Evolutionary conservation across 805 yeast species (phyloP), one percentile per base, ranked within the genome.

Genomic region (Soucietia sequanensis): DNA sequence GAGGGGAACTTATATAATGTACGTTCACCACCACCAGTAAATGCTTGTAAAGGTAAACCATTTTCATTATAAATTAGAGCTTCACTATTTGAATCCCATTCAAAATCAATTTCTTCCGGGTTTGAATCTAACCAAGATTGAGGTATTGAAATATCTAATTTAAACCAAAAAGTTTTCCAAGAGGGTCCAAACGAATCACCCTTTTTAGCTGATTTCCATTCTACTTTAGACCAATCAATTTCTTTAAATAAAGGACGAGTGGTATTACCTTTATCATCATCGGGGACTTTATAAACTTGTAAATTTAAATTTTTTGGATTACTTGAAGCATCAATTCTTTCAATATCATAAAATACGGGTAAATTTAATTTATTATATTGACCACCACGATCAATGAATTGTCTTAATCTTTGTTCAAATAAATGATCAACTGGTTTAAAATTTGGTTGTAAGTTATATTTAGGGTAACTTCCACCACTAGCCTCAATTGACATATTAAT

Each of bases 121-220:
- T 53, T 42, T 11, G 70, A 68, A 7, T 62, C 46, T 13, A 68
- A 30, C 85, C 86, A 81, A 3, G 68, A 56, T 11, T 65, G 46
- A 0, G 96, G 95, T 4, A 91, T 65, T n/a, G 67, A 64, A 38
- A 86, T 60, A 10, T 70, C 61, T 14, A 91, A 63, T 46, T 78
- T 75, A 61, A 93, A 88, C 99, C 99, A 91, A 44, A 88, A 95
- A 1, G 98, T 84, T 39, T 91, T 82, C 99, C 99, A 91, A 10
- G 95, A 84, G 3, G 99, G 99, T 0, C 98, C 97, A 56, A 85
- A 88, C 6, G 70, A 62, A 46, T 85, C 81, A 15, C 93, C 95
- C 44, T 79, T 80, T 10, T 60, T 56, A n/a, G 86, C 82, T 16
- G 68, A 63, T 45, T 70, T 63, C 70, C 79, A 78, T 15, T 72